Evolutionary conservation across 2,329 filamentous ascomycete species (phyloP).

Genomic region (Pestalotiopsis sp.): DNA sequence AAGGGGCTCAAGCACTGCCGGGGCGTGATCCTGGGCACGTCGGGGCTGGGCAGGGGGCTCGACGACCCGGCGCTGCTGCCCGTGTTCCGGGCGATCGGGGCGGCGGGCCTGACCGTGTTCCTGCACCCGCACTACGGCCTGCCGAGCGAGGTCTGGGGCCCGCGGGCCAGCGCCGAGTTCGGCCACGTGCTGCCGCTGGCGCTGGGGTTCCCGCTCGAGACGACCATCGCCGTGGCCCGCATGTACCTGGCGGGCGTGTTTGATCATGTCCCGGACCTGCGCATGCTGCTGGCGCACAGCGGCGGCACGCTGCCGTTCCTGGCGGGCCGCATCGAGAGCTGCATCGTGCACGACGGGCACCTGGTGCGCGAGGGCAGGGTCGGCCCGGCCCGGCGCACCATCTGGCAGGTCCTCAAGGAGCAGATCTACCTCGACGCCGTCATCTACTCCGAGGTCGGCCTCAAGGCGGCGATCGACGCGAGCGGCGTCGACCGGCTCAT

Average conservation of each 20-base stretch:
- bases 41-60: conserved; percentile 76
- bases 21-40: conserved; percentile 87
- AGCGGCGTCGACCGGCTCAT: conserved; percentile 71
- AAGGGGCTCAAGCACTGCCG: conserved; percentile 67
- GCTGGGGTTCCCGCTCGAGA: conserved; percentile 88
- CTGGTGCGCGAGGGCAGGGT: conserved; percentile 66
- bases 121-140: conserved; percentile 92
- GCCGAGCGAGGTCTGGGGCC: conserved; percentile 78
- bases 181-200: conserved; percentile 87
- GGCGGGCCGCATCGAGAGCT: conserved; percentile 86
- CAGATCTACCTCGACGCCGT: conserved; percentile 91
- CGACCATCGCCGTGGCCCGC: conserved; percentile 83
- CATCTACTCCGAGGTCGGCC: conserved; percentile 74
- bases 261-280: conserved; percentile 69
- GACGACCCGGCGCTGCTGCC: conserved; percentile 77
- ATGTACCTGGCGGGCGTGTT: conserved; percentile 90
- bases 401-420: conserved; percentile 61
- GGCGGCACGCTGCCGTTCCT: conserved; percentile 89
- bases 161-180: conserved; percentile 67
- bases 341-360: conserved; percentile 80
- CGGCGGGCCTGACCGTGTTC: conserved; percentile 70
- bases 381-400: conserved; percentile 46
- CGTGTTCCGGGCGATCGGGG: conserved; percentile 71
- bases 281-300: conserved; percentile 82
- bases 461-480: conserved; percentile 71